These are phyloP conservation scores for Codiaeum variegatum DNA, from an alignment of 441 rosid species.

Conservation along the genomic window DNA sequence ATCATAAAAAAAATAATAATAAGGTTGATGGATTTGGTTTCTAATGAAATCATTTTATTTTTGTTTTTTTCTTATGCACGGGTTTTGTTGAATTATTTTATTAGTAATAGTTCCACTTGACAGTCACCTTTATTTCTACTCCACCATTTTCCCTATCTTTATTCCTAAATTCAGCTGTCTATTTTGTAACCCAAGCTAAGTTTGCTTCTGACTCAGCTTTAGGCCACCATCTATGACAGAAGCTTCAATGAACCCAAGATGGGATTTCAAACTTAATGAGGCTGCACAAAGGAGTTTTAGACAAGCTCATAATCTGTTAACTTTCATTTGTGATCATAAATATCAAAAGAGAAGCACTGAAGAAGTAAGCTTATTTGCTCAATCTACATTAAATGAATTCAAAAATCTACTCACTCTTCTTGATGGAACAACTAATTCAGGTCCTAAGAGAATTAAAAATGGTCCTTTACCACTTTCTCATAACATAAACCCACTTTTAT, in stretches of 20 bases:
- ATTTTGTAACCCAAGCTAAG: conserved; percentile 17
- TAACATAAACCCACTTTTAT: conserved; percentile 23
- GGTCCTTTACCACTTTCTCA: conserved; percentile 30
- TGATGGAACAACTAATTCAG: conserved; percentile 23
- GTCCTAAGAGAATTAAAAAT: conserved; percentile 27
- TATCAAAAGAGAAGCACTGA: conserved; percentile 26
- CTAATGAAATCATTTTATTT: neutral
- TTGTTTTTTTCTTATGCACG: neutral
- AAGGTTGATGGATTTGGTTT: neutral
- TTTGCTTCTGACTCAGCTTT: conserved; percentile 11
- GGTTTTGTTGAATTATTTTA: conserved; percentile 3
- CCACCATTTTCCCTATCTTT: conserved; percentile 7
- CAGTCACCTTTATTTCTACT: conserved; percentile 10
- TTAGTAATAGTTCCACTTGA: neutral
- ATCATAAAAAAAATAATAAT: neutral
- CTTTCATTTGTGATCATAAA: conserved; percentile 26
- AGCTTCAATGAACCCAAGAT: conserved; percentile 24
- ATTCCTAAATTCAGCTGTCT: neutral
- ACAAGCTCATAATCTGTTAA: conserved; percentile 22
- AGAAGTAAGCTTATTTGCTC: conserved; percentile 27
- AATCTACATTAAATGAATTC: conserved; percentile 26
- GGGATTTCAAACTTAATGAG: conserved; percentile 27
- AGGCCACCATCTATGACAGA: conserved; percentile 11
- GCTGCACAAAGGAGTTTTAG: conserved; percentile 32
- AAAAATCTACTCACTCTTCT: conserved; percentile 26